These are phyloP conservation scores for Globisporangium irregulare DNA, from an alignment of 352 stramenopile species.

Conservation along the genomic window DNA sequence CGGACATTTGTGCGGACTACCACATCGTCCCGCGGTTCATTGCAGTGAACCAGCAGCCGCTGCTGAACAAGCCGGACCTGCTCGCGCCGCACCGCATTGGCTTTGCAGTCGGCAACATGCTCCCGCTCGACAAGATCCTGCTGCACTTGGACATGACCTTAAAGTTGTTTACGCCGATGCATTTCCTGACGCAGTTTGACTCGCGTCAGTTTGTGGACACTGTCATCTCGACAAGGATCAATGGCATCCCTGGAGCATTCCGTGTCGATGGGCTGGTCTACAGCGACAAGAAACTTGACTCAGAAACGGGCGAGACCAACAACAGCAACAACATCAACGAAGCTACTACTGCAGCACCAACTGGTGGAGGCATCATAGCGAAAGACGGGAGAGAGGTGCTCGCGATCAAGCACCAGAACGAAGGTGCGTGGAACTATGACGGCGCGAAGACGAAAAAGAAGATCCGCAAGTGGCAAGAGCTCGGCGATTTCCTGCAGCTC, in stretches of 20 bases:
- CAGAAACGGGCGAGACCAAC: background rate
- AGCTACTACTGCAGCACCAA: background rate
- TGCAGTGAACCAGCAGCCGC: slow-evolving; percentile 51
- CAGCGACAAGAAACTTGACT: slow-evolving; percentile 13
- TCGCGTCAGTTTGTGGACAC: slow-evolving; percentile 56
- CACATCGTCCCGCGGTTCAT: slow-evolving; percentile 85
- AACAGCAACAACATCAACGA: slow-evolving; percentile 4
- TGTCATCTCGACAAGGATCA: slow-evolving; percentile 73
- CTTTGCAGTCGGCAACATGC: slow-evolving; percentile 63
- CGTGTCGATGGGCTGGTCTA: slow-evolving; percentile 57
- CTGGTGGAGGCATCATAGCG: slow-evolving; percentile 23
- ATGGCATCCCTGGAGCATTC: slow-evolving; percentile 54
- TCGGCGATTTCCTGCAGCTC: slow-evolving; percentile 57
- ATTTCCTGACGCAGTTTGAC: slow-evolving; percentile 52
- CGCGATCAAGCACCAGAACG: slow-evolving; percentile 44
- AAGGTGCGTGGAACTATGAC: slow-evolving; percentile 61
- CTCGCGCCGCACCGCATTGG: slow-evolving; percentile 73
- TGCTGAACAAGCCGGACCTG: slow-evolving; percentile 65
- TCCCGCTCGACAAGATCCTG: slow-evolving; percentile 63
- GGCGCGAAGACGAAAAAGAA: slow-evolving; percentile 62
- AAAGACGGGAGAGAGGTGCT: slow-evolving; percentile 27
- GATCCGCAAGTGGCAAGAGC: slow-evolving; percentile 61
- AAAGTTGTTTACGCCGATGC: slow-evolving; percentile 44
- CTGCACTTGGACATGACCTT: slow-evolving; percentile 59
- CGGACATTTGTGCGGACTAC: slow-evolving; percentile 69